These are phyloP conservation scores for Penicillium salamii DNA, from an alignment of 495 filamentous ascomycete species.

Conservation along the genomic window DNA sequence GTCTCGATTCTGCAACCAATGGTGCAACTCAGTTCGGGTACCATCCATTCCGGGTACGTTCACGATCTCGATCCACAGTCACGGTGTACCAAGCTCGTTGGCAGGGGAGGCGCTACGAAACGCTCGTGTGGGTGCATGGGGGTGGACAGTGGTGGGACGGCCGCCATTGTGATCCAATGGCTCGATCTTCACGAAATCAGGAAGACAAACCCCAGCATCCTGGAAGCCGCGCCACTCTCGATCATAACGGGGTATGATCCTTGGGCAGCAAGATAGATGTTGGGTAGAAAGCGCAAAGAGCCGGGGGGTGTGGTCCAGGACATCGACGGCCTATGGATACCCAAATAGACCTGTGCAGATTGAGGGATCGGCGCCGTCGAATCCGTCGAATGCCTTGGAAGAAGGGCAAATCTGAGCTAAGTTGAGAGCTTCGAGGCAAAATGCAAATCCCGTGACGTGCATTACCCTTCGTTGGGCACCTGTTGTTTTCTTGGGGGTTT, in stretches of 20 bases:
- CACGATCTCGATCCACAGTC: slow-evolving; percentile 24
- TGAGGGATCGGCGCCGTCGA: slow-evolving; percentile 19
- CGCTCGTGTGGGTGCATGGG: slow-evolving; percentile 11
- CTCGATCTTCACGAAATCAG: slow-evolving; percentile 15
- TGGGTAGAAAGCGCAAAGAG: slow-evolving; percentile 26
- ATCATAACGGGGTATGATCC: slow-evolving; percentile 3
- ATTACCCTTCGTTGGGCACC: slow-evolving; percentile 3
- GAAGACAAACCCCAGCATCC: background rate
- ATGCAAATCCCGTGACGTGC: slow-evolving; percentile 14
- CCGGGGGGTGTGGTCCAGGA: slow-evolving; percentile 6
- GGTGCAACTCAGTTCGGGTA: slow-evolving; percentile 7
- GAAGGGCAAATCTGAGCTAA: slow-evolving; percentile 14
- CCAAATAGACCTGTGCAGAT: slow-evolving; percentile 10
- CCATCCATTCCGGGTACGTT: slow-evolving; percentile 4
- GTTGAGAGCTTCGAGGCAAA: slow-evolving; percentile 20
- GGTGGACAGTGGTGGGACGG: slow-evolving; percentile 1
- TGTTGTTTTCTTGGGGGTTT: too few species aligned
- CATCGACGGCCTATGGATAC: slow-evolving; percentile 15
- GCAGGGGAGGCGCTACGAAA: slow-evolving; percentile 11
- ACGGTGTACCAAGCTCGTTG: slow-evolving; percentile 11
- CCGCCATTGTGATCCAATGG: slow-evolving; percentile 16
- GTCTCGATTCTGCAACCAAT: slow-evolving; percentile 8
- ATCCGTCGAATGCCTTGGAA: slow-evolving; percentile 4
- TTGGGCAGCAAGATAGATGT: slow-evolving; percentile 41
- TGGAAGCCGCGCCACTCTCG: slow-evolving; percentile 7